phyloP scores from a whole-genome alignment of 2,329 filamentous ascomycete genomes.

The Aspergillus neotritici region DNA sequence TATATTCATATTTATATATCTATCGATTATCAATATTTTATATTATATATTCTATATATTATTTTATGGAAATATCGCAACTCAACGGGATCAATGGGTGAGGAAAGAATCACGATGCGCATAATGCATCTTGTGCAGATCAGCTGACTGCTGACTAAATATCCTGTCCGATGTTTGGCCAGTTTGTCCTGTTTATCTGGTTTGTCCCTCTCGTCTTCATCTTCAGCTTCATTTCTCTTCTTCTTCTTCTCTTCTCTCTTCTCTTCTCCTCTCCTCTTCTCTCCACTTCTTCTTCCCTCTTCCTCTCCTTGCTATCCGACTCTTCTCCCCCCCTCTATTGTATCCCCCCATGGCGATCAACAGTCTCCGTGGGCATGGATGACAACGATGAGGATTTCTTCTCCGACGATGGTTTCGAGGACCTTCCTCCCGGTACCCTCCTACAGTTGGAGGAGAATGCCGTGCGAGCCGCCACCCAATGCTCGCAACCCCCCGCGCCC shows the following conservation, averaged over 20 bases:
- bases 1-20: too few species aligned
- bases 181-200: too few species aligned
- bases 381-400: conserved; percentile 45
- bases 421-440: conserved; percentile 38
- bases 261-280: not conserved
- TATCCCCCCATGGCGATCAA: conserved; percentile 26
- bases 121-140: too few species aligned
- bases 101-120: too few species aligned
- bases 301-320: not conserved
- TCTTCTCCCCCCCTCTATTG: conserved; percentile 13
- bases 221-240: conserved; percentile 5
- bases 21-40: too few species aligned
- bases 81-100: too few species aligned
- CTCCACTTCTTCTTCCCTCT: not conserved
- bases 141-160: conserved; percentile 9
- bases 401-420: conserved; percentile 44
- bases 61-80: too few species aligned
- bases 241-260: not conserved
- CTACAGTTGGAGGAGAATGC: conserved; percentile 43
- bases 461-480: conserved; percentile 42
- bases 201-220: too few species aligned
- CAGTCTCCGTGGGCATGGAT: conserved; percentile 38
- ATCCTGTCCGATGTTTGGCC: conserved; percentile 1
- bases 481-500: conserved; percentile 16
- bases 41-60: too few species aligned